Conservation (phyloP, 768 basidiomycete species). For the Kwoniella newhampshirensis region DNA sequence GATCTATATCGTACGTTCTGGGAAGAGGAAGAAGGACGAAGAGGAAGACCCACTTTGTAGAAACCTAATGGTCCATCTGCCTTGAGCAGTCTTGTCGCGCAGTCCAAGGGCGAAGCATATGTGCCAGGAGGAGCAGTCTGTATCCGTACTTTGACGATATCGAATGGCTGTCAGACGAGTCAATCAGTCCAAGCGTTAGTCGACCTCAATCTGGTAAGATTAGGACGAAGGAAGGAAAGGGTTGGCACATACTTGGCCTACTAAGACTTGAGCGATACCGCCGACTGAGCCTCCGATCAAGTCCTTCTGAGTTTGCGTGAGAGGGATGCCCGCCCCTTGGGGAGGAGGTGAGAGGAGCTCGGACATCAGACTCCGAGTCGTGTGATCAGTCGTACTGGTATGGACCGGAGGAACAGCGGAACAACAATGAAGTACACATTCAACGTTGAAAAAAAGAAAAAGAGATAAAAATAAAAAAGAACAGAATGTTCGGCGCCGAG, state of each 20-base stretch:
- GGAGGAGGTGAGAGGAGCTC: constrained; percentile 44
- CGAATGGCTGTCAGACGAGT: constrained; percentile 65
- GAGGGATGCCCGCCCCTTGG: constrained; percentile 23
- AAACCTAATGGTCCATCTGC: constrained; percentile 91
- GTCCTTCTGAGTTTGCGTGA: constrained; percentile 69
- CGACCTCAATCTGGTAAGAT: no score
- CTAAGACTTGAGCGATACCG: constrained; percentile 70
- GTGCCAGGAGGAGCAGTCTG: constrained; percentile 90
- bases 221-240: no score
- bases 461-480: no score
- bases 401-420: background rate
- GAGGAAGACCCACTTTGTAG: constrained; percentile 69
- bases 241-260: constrained; percentile 36
- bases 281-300: constrained; percentile 86
- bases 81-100: constrained; percentile 83
- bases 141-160: constrained; percentile 91
- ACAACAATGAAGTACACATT: background rate
- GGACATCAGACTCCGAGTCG: constrained; percentile 28
- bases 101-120: constrained; percentile 81
- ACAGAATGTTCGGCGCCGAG: no score
- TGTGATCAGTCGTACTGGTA: background rate
- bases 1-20: no score
- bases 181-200: background rate
- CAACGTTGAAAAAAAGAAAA: no score
- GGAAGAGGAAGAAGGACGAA: background rate